These are phyloP conservation scores for Mortierella sp. DNA, from an alignment of 371 early-diverging fungal species.

Conservation along the genomic window DNA sequence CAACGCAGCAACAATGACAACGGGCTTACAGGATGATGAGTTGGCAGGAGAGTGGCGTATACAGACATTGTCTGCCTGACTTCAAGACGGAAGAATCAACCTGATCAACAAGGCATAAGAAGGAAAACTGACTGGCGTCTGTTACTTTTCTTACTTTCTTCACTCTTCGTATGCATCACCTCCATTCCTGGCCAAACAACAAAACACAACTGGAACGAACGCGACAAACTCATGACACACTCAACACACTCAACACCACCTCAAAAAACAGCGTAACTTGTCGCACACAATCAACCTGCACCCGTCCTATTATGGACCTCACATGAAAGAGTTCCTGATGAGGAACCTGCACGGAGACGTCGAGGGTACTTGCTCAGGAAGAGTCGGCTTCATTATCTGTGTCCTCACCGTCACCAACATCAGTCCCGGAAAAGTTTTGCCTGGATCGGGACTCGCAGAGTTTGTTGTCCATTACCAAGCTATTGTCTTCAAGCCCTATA, in stretches of 20 bases:
- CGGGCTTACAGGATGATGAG: background rate
- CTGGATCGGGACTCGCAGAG: constrained; percentile 93
- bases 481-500: constrained; percentile 98
- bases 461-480: constrained; percentile 97
- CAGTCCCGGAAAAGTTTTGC: constrained; percentile 89
- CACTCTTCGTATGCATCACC: background rate
- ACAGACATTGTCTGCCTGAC: background rate
- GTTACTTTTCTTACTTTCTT: background rate
- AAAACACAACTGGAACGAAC: background rate
- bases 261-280: constrained; percentile 62
- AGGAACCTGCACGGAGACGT: constrained; percentile 92
- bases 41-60: background rate
- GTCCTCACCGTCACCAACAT: constrained; percentile 87
- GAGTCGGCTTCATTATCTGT: constrained; percentile 94
- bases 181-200: background rate
- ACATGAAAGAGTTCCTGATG: constrained; percentile 83
- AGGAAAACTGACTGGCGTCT: background rate
- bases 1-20: background rate
- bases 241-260: background rate
- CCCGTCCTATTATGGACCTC: constrained; percentile 92
- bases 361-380: constrained; percentile 95
- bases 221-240: background rate
- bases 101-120: background rate
- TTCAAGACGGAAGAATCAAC: background rate
- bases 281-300: constrained; percentile 94